A percentile compares a stretch with the other conserved stretches of the same genome.
Conservation (phyloP, 192 early-diverging fungal species). For the Gigaspora rosea region DNA sequence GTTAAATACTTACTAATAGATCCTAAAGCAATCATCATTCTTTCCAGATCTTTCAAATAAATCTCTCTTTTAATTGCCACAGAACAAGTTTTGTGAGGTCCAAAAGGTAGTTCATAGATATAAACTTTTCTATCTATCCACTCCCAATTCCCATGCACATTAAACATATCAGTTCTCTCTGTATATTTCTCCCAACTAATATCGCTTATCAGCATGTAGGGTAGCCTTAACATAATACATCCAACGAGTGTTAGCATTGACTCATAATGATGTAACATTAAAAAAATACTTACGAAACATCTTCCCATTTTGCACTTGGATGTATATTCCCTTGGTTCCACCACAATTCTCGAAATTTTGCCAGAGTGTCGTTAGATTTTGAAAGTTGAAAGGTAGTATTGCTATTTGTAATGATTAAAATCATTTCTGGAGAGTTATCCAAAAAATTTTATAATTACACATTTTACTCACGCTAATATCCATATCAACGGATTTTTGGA, state of each 20-base stretch:
- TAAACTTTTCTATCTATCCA: conserved; percentile 12
- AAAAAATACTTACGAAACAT: conserved; percentile 21
- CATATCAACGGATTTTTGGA: too few species aligned
- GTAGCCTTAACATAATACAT: conserved; percentile 19
- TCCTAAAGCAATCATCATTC: not conserved
- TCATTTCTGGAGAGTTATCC: not conserved
- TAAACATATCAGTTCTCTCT: conserved; percentile 18
- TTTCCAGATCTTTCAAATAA: conserved; percentile 4
- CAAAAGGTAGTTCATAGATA: conserved; percentile 14
- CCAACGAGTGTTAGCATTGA: not conserved
- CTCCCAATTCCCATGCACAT: conserved; percentile 22
- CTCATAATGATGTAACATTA: not conserved
- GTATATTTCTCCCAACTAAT: conserved; percentile 16
- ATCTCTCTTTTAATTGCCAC: conserved; percentile 5
- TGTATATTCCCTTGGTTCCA: conserved; percentile 27
- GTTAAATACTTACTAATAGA: conserved; percentile 3
- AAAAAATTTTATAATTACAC: conserved; percentile 2
- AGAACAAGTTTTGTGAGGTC: conserved; percentile 8
- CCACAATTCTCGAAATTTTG: conserved; percentile 27
- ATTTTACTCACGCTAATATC: conserved; percentile 20
- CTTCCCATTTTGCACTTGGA: conserved; percentile 21
- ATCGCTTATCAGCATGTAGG: conserved; percentile 15
- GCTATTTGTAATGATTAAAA: not conserved
- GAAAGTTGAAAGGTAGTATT: not conserved
- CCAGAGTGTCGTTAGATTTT: conserved; percentile 4